phyloP scores from a whole-genome alignment of 768 basidiomycete species.

The Chalciporus sphaerocephalus region DNA sequence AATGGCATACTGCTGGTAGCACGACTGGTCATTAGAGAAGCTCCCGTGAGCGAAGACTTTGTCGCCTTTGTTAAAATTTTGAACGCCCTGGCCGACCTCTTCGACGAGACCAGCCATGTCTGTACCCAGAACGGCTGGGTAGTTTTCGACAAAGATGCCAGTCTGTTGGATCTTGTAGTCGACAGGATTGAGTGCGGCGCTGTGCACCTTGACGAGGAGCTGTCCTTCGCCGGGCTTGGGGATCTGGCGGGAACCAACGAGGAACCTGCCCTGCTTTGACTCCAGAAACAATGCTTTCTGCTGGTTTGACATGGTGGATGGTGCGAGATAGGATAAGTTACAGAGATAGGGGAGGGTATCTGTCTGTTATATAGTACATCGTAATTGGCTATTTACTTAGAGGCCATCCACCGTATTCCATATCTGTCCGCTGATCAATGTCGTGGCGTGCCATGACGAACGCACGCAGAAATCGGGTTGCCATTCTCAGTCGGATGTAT shows the following conservation, averaged over 20 bases:
- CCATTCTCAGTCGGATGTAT: slow-evolving; percentile 29
- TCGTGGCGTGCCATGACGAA: slow-evolving; percentile 31
- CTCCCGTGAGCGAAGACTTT: slow-evolving; percentile 32
- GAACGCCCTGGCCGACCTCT: slow-evolving; percentile 36
- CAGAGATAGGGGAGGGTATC: not conserved
- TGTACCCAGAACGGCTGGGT: slow-evolving; percentile 33
- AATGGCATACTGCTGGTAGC: slow-evolving; percentile 41
- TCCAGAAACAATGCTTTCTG: slow-evolving; percentile 30
- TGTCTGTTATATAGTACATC: slow-evolving; percentile 12
- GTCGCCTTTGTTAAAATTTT: slow-evolving; percentile 36
- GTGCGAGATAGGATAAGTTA: slow-evolving; percentile 12
- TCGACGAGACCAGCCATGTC: slow-evolving; percentile 39
- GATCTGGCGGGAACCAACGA: slow-evolving; percentile 22
- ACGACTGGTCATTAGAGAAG: slow-evolving; percentile 30
- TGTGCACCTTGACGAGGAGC: slow-evolving; percentile 38
- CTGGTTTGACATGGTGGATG: slow-evolving; percentile 20
- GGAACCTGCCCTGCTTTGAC: slow-evolving; percentile 27
- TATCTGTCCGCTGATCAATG: slow-evolving; percentile 21
- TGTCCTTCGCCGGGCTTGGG: slow-evolving; percentile 37
- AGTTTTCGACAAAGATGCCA: slow-evolving; percentile 32
- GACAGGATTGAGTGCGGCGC: slow-evolving; percentile 44
- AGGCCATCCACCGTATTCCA: slow-evolving; percentile 31
- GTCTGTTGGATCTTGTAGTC: slow-evolving; percentile 37
- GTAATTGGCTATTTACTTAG: slow-evolving; percentile 25
- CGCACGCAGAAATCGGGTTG: slow-evolving; percentile 28